A percentile compares a stretch with the other conserved stretches of the same genome.
Conservation (phyloP, 176 grass and related monocot genomes). For the Phragmites australis region DNA sequence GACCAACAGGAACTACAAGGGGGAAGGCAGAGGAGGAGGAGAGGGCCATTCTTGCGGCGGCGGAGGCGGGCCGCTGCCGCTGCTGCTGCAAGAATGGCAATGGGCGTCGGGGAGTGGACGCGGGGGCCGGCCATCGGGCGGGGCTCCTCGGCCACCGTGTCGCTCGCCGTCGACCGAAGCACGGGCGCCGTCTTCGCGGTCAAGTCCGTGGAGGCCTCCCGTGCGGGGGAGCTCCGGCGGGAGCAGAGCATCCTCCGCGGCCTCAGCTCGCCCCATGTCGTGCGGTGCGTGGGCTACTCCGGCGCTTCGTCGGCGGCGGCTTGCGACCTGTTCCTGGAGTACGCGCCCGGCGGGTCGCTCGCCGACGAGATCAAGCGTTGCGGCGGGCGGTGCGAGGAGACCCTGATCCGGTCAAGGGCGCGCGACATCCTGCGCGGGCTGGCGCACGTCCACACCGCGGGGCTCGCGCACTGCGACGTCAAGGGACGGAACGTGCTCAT, state of each 20-base stretch:
- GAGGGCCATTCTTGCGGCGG: slow-evolving; percentile 18
- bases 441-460: slow-evolving; percentile 39
- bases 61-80: neutral
- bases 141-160: slow-evolving; percentile 48
- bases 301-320: neutral
- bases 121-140: slow-evolving; percentile 44
- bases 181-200: slow-evolving; percentile 41
- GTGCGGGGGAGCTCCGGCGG: slow-evolving; percentile 16
- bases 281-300: slow-evolving; percentile 29
- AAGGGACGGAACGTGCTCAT: slow-evolving; percentile 50
- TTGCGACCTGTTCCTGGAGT: slow-evolving; percentile 50
- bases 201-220: slow-evolving; percentile 37
- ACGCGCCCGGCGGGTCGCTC: slow-evolving; percentile 56
- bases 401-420: slow-evolving; percentile 12
- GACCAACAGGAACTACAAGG: neutral
- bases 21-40: neutral
- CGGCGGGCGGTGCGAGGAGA: slow-evolving; percentile 40
- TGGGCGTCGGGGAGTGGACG: slow-evolving; percentile 35
- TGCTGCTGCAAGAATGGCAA: slow-evolving; percentile 21
- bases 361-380: slow-evolving; percentile 48
- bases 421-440: slow-evolving; percentile 48
- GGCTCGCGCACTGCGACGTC: slow-evolving; percentile 51
- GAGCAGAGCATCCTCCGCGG: slow-evolving; percentile 37
- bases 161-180: slow-evolving; percentile 2
- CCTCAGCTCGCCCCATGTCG: slow-evolving; percentile 23